phyloP scores from a whole-genome alignment of 2,329 filamentous ascomycete species.

The Aspergillus sp. region DNA sequence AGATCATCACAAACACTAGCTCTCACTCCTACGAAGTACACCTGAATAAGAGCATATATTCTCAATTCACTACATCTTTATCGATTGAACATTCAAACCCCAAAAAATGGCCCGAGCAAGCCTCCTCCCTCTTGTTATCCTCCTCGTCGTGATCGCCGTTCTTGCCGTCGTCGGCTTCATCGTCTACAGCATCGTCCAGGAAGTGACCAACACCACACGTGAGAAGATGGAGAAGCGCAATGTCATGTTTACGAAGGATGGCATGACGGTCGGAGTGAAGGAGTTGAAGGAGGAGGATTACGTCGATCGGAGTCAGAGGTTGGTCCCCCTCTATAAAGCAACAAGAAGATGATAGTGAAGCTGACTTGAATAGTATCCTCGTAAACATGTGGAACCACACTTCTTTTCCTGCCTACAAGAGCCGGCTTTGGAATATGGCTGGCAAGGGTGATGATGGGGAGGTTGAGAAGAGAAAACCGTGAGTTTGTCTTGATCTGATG shows the following conservation, averaged over 20 bases:
- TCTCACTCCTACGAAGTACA: background rate
- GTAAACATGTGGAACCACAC: conserved; percentile 46
- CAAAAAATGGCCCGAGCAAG: conserved; percentile 23
- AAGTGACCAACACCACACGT: conserved; percentile 51
- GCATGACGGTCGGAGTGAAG: conserved; percentile 55
- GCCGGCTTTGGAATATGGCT: conserved; percentile 36
- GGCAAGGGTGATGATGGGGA: conserved; percentile 11
- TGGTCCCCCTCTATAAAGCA: conserved; percentile 3
- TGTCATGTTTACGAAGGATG: conserved; percentile 53
- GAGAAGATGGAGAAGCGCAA: conserved; percentile 60
- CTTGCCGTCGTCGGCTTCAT: conserved; percentile 50
- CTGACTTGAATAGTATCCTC: conserved; percentile 30
- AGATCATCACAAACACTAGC: background rate
- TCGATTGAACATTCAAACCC: background rate
- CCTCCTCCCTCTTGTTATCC: conserved; percentile 51
- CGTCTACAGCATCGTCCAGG: conserved; percentile 52
- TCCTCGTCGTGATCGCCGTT: conserved; percentile 47
- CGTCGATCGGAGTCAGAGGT: conserved; percentile 54
- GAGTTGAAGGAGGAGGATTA: conserved; percentile 53
- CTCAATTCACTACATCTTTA: background rate
- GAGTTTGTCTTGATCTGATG: conserved; percentile 5
- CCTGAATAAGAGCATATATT: too few species aligned
- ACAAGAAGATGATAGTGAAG: too few species aligned
- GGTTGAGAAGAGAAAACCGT: conserved; percentile 23
- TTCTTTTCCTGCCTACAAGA: conserved; percentile 42